Evolutionary conservation across 129 eudicot genomes (phyloP).

Genomic region (Centella asiatica): DNA sequence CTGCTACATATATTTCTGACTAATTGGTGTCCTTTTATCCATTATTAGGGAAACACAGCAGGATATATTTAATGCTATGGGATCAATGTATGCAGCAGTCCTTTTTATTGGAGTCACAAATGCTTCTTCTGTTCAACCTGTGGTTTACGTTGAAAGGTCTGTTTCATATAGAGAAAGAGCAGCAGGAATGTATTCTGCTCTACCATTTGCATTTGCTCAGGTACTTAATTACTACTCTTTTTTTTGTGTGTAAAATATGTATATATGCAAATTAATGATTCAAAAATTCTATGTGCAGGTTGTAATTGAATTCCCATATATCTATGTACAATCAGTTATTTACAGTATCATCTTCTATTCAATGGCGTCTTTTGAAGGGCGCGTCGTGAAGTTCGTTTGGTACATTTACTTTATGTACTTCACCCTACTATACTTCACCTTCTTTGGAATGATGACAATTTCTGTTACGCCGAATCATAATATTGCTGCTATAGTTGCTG

Average conservation of each 20-base stretch:
- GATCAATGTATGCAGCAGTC: conserved; percentile 90
- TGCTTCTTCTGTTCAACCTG: conserved; percentile 85
- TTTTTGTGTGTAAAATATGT: not conserved
- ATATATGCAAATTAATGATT: no score
- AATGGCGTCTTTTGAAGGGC: conserved; percentile 74
- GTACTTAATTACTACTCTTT: conserved; percentile 18
- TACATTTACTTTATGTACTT: conserved; percentile 75
- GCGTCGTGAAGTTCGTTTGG: conserved; percentile 53
- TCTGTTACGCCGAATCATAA: conserved; percentile 83
- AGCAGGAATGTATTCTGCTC: conserved; percentile 88
- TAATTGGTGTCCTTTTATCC: not conserved
- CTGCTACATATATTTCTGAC: not conserved
- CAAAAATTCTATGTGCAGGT: conserved; percentile 40
- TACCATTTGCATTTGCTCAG: conserved; percentile 93
- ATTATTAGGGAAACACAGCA: conserved; percentile 59
- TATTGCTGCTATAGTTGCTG: conserved; percentile 69
- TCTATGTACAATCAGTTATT: conserved; percentile 58
- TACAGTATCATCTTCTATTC: conserved; percentile 69
- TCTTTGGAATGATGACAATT: conserved; percentile 88
- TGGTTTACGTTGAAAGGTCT: conserved; percentile 67
- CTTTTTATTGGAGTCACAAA: conserved; percentile 81
- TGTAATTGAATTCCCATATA: conserved; percentile 74
- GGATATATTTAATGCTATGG: conserved; percentile 88
- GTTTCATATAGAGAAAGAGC: conserved; percentile 86
- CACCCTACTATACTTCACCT: conserved; percentile 77